Evolutionary conservation across 345 rosid genomes (phyloP), one percentile per base, ranked within the genome.

Genomic region (Acer saccharum): DNA sequence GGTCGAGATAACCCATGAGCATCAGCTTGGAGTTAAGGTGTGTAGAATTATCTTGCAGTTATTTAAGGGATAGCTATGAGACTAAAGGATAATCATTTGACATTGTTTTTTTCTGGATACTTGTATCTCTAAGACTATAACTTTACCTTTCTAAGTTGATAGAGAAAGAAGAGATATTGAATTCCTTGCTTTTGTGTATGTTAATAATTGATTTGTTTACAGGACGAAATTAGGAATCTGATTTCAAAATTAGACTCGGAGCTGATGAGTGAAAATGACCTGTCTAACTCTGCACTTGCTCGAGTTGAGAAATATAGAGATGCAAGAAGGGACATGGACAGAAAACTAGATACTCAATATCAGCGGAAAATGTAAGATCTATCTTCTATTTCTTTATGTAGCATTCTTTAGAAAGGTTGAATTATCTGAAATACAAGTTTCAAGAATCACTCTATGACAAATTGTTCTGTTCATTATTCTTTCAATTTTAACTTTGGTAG

Each of bases 201-300:
- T 20, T 74, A 63, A 25, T 21, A 44, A 79, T 71, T 48, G 65
- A 54, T 65, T 78, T 80, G 74, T 72, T 70, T 64, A 76, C 91
- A 94, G 98, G 98, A 94, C 41, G 97, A 90, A 65, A 88, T 96
- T 78, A 90, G 97, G 87, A 88, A 79, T 77, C 85, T 82, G 81
- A 82, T 91, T 67, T 87, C 90, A 20, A 81, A 80, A 57, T 74
- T 96, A 58, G 97, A 92, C 87, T 73, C 76, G 7, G 91, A 88
- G 78, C 68, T 96, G 76, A 73, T 82, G 83, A 77, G 76, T 57
- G 89, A 85, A 81, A 83, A 68, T 65, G 89, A 92, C 76, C 87
- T 87, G 50, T 87, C 83, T 65, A 83, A 69, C 74, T 81, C 86
- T 71, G 98, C 93, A 69, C 80, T 82, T 68, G 81, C 78, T 46